Evolutionary conservation across 2,329 filamentous ascomycete species (phyloP).

Genomic region (Chaetomium sp.): DNA sequence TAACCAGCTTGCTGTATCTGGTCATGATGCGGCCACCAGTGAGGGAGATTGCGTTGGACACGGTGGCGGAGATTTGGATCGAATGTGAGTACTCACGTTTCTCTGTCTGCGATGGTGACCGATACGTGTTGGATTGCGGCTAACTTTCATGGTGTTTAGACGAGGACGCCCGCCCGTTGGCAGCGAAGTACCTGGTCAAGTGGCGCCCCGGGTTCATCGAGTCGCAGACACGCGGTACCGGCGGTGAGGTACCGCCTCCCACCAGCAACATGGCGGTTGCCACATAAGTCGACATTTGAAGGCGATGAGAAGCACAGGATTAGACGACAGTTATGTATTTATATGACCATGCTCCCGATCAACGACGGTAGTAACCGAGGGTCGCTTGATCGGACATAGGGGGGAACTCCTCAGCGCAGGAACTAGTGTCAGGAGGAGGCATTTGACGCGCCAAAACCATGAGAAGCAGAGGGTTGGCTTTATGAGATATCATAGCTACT

Average conservation of each 20-base stretch:
- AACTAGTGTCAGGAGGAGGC: too few relatives aligned
- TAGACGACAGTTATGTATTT: background rate
- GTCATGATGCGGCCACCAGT: slow-evolving; percentile 62
- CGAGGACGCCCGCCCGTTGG: slow-evolving; percentile 57
- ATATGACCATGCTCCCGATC: too few relatives aligned
- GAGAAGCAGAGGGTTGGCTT: too few relatives aligned
- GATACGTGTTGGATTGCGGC: background rate
- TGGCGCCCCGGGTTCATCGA: slow-evolving; percentile 52
- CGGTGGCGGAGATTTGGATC: slow-evolving; percentile 59
- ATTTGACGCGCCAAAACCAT: too few relatives aligned
- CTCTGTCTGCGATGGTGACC: background rate
- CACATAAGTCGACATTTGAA: slow-evolving; percentile 2
- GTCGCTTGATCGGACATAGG: background rate
- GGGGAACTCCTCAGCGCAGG: background rate
- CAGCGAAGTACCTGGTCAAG: slow-evolving; percentile 55
- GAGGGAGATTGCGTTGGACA: slow-evolving; percentile 56
- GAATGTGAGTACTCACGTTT: slow-evolving; percentile 48
- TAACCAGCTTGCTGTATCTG: slow-evolving; percentile 60
- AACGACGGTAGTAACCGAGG: background rate
- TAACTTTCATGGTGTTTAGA: slow-evolving; percentile 33
- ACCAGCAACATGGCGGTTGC: slow-evolving; percentile 11
- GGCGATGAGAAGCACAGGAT: background rate
- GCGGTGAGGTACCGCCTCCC: slow-evolving; percentile 16
- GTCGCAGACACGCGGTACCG: slow-evolving; percentile 22
- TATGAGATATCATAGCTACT: too few relatives aligned